A percentile compares a stretch with the other conserved stretches of the same genome.
These are phyloP conservation scores for Tetracladium setigerum DNA, from an alignment of 495 filamentous ascomycete species.

Conservation along the genomic window DNA sequence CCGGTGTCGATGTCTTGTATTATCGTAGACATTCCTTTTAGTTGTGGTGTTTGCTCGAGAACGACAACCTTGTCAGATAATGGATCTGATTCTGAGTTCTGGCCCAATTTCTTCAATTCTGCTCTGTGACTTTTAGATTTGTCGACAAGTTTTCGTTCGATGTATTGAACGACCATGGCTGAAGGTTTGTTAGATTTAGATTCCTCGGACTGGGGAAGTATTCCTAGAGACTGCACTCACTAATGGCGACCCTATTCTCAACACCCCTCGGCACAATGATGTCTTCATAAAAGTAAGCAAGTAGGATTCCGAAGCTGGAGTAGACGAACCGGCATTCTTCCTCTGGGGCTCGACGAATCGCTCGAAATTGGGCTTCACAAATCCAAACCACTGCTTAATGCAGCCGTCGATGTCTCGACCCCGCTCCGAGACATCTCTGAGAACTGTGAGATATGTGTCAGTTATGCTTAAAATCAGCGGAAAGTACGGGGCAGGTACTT, in stretches of 20 bases:
- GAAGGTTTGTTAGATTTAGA: background rate
- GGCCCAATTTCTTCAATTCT: conserved; percentile 64
- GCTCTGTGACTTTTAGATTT: conserved; percentile 80
- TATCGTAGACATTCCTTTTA: conserved; percentile 83
- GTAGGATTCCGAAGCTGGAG: background rate
- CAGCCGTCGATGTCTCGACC: conserved; percentile 86
- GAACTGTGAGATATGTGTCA: conserved; percentile 45
- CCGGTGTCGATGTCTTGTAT: conserved; percentile 73
- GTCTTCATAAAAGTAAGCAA: conserved; percentile 41
- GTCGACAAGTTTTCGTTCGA: conserved; percentile 70
- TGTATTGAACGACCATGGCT: conserved; percentile 89
- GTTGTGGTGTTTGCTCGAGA: conserved; percentile 66
- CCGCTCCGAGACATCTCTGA: conserved; percentile 78
- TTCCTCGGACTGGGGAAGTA: background rate
- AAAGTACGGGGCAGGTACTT: conserved; percentile 47
- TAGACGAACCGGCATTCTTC: conserved; percentile 54
- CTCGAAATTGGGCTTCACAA: conserved; percentile 93
- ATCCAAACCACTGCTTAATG: conserved; percentile 96
- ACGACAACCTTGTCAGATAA: conserved; percentile 65
- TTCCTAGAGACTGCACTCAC: conserved; percentile 35
- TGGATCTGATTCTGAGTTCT: conserved; percentile 57
- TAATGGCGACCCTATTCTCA: conserved; percentile 86
- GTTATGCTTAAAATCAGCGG: background rate
- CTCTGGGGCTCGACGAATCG: conserved; percentile 85
- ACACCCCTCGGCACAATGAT: conserved; percentile 93